Conservation (phyloP, 257 asterid species). For the Fraxinus quadrangulata region DNA sequence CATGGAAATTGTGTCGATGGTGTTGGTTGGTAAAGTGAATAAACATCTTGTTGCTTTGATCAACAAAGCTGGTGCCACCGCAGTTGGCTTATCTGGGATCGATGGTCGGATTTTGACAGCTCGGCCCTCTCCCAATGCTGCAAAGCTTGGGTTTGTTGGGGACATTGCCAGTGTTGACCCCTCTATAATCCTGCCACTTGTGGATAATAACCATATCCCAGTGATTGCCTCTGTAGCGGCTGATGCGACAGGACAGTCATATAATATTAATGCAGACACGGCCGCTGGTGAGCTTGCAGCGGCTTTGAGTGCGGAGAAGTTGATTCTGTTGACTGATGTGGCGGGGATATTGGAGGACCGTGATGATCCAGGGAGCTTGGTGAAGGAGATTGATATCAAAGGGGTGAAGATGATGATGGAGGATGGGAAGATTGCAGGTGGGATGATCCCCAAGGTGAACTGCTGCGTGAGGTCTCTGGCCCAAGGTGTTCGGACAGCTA, state of each 20-base stretch:
- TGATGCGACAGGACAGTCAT: constrained; percentile 54
- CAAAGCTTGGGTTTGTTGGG: constrained; percentile 79
- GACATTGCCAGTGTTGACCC: constrained; percentile 79
- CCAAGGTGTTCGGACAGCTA: constrained; percentile 77
- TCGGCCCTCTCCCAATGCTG: constrained; percentile 61
- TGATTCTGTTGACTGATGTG: constrained; percentile 72
- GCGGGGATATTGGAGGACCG: constrained; percentile 63
- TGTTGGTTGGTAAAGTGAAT: constrained; percentile 73
- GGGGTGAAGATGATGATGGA: constrained; percentile 76
- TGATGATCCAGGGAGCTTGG: constrained; percentile 61
- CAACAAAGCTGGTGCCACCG: constrained; percentile 82
- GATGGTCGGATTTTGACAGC: constrained; percentile 76
- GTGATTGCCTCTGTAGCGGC: constrained; percentile 87
- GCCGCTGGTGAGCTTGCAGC: constrained; percentile 85
- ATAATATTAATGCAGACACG: constrained; percentile 78
- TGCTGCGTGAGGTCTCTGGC: constrained; percentile 77
- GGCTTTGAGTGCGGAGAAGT: constrained; percentile 71
- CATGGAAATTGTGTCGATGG: constrained; percentile 87
- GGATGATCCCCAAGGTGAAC: constrained; percentile 83
- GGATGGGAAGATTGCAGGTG: constrained; percentile 67
- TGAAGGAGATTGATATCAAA: constrained; percentile 69
- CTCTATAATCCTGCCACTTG: constrained; percentile 51
- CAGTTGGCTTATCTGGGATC: constrained; percentile 75
- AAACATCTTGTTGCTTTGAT: constrained; percentile 68
- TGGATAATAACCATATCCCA: constrained; percentile 68